Evolutionary conservation across 768 basidiomycete species (phyloP).

Genomic region (Boletales sp.): DNA sequence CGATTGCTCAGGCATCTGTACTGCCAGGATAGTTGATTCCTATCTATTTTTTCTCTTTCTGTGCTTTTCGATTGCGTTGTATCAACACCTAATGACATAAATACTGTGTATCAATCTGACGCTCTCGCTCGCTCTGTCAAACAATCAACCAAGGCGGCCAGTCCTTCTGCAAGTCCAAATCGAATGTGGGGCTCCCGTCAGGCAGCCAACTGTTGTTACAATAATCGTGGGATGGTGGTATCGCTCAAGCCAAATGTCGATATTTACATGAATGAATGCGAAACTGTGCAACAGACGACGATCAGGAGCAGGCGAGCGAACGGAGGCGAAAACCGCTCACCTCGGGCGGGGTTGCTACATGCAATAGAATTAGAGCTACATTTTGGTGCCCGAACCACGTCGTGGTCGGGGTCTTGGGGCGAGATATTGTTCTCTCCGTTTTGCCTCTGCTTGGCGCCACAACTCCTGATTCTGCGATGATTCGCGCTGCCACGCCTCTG

Average conservation of each 20-base stretch:
- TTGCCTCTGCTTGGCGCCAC: conserved; percentile 57
- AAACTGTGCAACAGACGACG: conserved; percentile 15
- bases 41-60: conserved; percentile 18
- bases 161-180: conserved; percentile 12
- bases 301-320: not conserved
- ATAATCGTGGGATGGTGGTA: conserved; percentile 12
- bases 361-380: conserved; percentile 36
- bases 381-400: conserved; percentile 46
- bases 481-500: conserved; percentile 64
- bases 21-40: conserved; percentile 12
- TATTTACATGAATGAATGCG: conserved; percentile 32
- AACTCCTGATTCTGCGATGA: conserved; percentile 54
- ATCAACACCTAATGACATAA: conserved; percentile 21
- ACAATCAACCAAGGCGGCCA: not conserved
- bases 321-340: conserved; percentile 10
- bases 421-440: conserved; percentile 43
- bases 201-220: conserved; percentile 24
- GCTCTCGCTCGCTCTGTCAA: not conserved
- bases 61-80: conserved; percentile 6
- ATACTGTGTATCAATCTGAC: conserved; percentile 16
- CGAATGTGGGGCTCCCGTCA: conserved; percentile 9
- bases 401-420: conserved; percentile 32
- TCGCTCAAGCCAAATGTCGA: conserved; percentile 19
- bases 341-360: conserved; percentile 8
- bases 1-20: conserved; percentile 2